Evolutionary conservation across 805 yeast species (phyloP).

Genomic region (Candida glaebosa): DNA sequence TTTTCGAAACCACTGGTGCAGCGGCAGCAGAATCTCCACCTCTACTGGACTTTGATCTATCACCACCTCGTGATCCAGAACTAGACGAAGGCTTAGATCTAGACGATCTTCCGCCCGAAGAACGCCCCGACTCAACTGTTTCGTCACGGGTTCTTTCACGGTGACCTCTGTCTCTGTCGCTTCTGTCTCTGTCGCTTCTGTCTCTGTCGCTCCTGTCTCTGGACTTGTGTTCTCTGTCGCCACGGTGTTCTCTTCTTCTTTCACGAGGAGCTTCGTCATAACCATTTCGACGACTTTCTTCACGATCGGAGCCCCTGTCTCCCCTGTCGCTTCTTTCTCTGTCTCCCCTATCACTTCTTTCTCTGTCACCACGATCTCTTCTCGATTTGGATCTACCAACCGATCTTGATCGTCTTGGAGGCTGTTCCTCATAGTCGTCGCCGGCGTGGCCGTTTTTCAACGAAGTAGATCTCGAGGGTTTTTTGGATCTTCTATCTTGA

Average conservation of each 20-base stretch:
- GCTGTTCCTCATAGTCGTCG: constrained; percentile 1
- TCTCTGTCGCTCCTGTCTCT: constrained; percentile 8
- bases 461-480: not conserved
- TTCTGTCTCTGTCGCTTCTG: constrained; percentile 2
- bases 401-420: constrained; percentile 3
- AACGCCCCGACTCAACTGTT: not conserved
- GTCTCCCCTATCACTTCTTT: not conserved
- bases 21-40: not conserved
- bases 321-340: no score
- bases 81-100: not conserved
- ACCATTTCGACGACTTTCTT: no score
- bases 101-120: not conserved
- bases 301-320: no score
- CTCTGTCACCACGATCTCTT: constrained; percentile 2
- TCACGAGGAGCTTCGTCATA: not conserved
- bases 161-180: not conserved
- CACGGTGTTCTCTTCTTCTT: not conserved
- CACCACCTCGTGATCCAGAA: no score
- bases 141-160: constrained; percentile 1
- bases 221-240: constrained; percentile 4
- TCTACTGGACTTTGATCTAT: not conserved
- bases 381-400: constrained; percentile 2
- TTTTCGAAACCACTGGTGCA: constrained; percentile 2
- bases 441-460: not conserved
- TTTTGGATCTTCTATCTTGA: no score